Percentiles rank a stretch among this genome's conserved stretches.
These are phyloP conservation scores for Conticribra weissflogii DNA, from an alignment of 108 stramenopile genomes.

Conservation along the genomic window DNA sequence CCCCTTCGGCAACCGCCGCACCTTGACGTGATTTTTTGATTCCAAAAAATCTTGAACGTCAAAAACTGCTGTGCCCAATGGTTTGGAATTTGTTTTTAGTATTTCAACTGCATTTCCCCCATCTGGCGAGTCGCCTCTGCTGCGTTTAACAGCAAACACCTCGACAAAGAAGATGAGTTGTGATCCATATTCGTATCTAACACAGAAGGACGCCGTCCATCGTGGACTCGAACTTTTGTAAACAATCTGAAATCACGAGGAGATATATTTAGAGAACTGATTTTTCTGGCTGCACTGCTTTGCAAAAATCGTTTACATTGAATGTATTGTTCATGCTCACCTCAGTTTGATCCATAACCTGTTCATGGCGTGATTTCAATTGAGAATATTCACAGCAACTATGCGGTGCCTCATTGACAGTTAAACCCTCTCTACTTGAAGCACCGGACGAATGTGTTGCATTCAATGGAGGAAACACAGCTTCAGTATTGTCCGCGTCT, in stretches of 20 bases:
- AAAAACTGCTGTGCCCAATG: slow-evolving; percentile 21
- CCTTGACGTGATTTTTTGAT: slow-evolving; percentile 8
- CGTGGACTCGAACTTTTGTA: slow-evolving; percentile 23
- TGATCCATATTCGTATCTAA: slow-evolving; percentile 30
- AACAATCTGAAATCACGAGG: slow-evolving; percentile 13
- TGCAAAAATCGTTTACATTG: not conserved
- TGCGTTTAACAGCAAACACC: slow-evolving; percentile 10
- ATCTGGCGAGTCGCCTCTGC: not conserved
- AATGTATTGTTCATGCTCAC: not conserved
- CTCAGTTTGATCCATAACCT: slow-evolving; percentile 3
- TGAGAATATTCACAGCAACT: too few species aligned
- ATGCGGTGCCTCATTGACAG: too few species aligned
- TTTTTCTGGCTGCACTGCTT: not conserved
- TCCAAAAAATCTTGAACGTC: slow-evolving; percentile 36
- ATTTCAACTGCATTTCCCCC: slow-evolving; percentile 1
- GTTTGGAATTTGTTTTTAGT: slow-evolving; percentile 4
- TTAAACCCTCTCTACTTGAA: too few species aligned
- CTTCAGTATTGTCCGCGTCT: not conserved
- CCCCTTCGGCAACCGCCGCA: slow-evolving; percentile 15
- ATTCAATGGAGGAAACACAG: not conserved
- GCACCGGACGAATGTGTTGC: too few species aligned
- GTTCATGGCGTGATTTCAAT: not conserved
- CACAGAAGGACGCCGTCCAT: slow-evolving; percentile 26
- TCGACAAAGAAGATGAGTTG: slow-evolving; percentile 34
- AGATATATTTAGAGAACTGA: not conserved